These are phyloP conservation scores for Verticillium isaacii DNA, from an alignment of 2,329 filamentous ascomycete species.

Conservation along the genomic window DNA sequence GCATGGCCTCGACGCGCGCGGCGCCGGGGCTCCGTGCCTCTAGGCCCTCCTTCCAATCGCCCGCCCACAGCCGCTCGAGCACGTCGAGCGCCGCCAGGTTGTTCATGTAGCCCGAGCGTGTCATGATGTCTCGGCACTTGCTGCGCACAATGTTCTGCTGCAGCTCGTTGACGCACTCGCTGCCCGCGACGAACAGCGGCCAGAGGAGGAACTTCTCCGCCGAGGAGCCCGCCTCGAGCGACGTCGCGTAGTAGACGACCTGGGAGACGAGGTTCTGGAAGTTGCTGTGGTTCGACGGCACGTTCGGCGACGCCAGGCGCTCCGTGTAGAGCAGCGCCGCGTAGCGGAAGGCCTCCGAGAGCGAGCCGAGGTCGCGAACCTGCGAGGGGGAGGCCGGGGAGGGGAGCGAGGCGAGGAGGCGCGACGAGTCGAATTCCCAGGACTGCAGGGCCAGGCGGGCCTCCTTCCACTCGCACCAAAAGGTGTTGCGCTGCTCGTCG, in stretches of 20 bases:
- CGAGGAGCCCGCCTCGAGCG: conserved; percentile 65
- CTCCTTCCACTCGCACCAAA: conserved; percentile 85
- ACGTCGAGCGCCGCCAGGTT: conserved; percentile 83
- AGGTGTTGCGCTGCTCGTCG: conserved; percentile 59
- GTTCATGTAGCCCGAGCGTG: conserved; percentile 88
- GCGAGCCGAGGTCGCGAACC: conserved; percentile 69
- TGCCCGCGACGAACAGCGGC: conserved; percentile 87
- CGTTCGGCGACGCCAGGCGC: conserved; percentile 71
- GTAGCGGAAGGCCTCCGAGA: conserved; percentile 88
- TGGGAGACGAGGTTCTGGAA: conserved; percentile 81
- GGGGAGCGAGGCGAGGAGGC: conserved; percentile 46
- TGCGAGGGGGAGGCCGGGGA: conserved; percentile 52
- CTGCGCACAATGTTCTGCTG: conserved; percentile 75
- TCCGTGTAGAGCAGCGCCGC: conserved; percentile 86
- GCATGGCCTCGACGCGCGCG: conserved; percentile 27
- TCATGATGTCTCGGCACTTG: conserved; percentile 81
- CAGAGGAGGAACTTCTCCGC: conserved; percentile 88
- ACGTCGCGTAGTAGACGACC: conserved; percentile 77
- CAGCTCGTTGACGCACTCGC: conserved; percentile 77
- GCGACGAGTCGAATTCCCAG: conserved; percentile 68
- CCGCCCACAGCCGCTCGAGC: conserved; percentile 77
- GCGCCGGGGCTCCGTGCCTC: conserved; percentile 25
- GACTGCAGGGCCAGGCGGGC: conserved; percentile 70
- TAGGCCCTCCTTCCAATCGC: conserved; percentile 36
- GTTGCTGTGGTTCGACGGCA: conserved; percentile 68